A percentile compares a stretch with the other conserved stretches of the same genome.
Evolutionary conservation across 805 yeast genomes (phyloP).

Genomic region (Candida namnaoensis): DNA sequence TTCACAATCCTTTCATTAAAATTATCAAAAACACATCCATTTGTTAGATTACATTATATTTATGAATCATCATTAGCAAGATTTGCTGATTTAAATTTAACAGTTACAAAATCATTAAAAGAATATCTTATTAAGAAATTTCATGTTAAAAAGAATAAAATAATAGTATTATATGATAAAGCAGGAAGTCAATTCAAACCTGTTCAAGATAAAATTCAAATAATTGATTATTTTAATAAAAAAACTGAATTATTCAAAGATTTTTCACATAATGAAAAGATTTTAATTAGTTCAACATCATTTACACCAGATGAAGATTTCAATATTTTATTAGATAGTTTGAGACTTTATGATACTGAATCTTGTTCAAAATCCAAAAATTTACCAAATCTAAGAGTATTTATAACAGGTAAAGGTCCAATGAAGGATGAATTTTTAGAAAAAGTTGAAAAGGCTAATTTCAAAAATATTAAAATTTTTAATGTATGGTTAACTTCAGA

Average conservation of each 20-base stretch:
- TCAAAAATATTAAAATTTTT: conserved; percentile 44
- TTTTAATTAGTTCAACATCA: conserved; percentile 84
- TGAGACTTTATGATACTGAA: conserved; percentile 37
- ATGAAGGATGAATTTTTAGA: conserved; percentile 43
- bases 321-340: conserved; percentile 55
- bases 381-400: conserved; percentile 45
- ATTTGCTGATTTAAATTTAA: conserved; percentile 62
- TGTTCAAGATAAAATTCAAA: conserved; percentile 17
- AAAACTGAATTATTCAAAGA: conserved; percentile 20
- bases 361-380: background rate
- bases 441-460: conserved; percentile 34
- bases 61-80: conserved; percentile 61
- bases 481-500: conserved; percentile 72
- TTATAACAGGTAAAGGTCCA: conserved; percentile 99
- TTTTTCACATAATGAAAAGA: conserved; percentile 37
- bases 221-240: conserved; percentile 19
- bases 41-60: conserved; percentile 47
- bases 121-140: conserved; percentile 48
- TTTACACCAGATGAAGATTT: conserved; percentile 96
- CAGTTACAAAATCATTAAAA: conserved; percentile 76
- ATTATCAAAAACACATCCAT: conserved; percentile 45
- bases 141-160: conserved; percentile 35
- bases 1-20: conserved; percentile 71
- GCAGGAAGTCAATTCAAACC: conserved; percentile 70
- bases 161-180: conserved; percentile 73